Evolutionary conservation across 345 rosid genomes (phyloP).

Genomic region (Melastoma malabathricum): DNA sequence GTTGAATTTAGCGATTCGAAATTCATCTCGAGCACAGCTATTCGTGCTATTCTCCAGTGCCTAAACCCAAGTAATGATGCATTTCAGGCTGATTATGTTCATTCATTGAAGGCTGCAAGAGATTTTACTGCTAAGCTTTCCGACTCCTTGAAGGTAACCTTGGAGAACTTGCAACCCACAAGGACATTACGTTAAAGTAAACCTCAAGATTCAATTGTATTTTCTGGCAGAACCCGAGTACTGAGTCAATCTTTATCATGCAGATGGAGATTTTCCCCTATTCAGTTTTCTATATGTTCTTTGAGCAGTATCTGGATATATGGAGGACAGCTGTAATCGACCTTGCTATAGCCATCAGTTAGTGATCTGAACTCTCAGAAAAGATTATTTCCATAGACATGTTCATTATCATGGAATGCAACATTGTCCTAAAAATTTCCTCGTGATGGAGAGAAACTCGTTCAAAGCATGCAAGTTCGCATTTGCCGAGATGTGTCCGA

Average conservation of each 20-base stretch:
- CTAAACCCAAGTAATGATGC: background rate
- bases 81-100: conserved; percentile 67
- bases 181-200: no score
- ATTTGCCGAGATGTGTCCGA: no score
- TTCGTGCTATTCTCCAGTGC: no score
- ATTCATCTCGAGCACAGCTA: no score
- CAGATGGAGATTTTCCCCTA: conserved; percentile 90
- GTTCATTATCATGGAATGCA: background rate
- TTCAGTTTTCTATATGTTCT: conserved; percentile 87
- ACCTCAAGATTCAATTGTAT: background rate
- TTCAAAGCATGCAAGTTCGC: no score
- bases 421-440: no score
- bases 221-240: background rate
- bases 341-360: conserved; percentile 76
- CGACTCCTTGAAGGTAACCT: conserved; percentile 53
- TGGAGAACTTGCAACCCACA: no score
- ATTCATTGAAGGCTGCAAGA: conserved; percentile 75
- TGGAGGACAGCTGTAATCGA: conserved; percentile 82
- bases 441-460: background rate
- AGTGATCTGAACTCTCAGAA: conserved; percentile 8
- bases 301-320: conserved; percentile 90
- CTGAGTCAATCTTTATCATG: conserved; percentile 8
- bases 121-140: conserved; percentile 72
- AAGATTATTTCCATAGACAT: background rate
- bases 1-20: no score